Percentiles rank a stretch among this genome's conserved stretches.
These are phyloP conservation scores for Atkinsonella hypoxylon DNA, from an alignment of 2,329 filamentous ascomycete species.

Conservation along the genomic window DNA sequence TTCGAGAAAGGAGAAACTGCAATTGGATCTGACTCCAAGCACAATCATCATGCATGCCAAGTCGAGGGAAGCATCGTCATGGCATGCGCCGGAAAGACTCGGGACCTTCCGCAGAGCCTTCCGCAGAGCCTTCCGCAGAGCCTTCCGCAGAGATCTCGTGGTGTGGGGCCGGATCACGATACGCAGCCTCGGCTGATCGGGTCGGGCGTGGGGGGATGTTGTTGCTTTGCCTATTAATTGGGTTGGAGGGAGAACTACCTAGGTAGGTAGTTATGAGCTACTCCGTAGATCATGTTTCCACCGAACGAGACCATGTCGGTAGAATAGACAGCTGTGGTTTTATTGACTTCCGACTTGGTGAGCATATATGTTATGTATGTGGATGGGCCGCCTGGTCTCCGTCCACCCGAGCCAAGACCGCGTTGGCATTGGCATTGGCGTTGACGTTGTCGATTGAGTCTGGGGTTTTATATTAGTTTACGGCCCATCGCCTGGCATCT, in stretches of 20 bases:
- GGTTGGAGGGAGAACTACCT: no score
- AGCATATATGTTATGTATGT: not conserved
- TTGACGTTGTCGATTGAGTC: not conserved
- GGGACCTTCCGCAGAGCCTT: not conserved
- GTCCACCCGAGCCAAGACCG: conserved; percentile 23
- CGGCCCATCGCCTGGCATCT: not conserved
- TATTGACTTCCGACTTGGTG: conserved; percentile 4
- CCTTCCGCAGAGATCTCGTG: conserved; percentile 1
- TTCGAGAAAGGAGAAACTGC: no score
- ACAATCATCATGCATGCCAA: no score
- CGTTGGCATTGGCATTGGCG: no score
- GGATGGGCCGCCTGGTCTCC: no score
- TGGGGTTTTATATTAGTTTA: not conserved
- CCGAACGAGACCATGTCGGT: not conserved
- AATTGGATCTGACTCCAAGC: no score
- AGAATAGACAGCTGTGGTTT: no score
- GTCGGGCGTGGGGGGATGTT: conserved; percentile 14
- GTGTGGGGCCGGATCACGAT: conserved; percentile 6
- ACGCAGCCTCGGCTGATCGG: conserved; percentile 16
- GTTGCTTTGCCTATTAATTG: no score
- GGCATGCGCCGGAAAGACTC: conserved; percentile 3
- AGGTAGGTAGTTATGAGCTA: no score
- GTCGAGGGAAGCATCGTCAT: no score
- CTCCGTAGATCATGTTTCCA: no score
- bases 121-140: conserved; percentile 1